Conservation (phyloP, 192 early-diverging fungal species). For the Mortierella hygrophila region DNA sequence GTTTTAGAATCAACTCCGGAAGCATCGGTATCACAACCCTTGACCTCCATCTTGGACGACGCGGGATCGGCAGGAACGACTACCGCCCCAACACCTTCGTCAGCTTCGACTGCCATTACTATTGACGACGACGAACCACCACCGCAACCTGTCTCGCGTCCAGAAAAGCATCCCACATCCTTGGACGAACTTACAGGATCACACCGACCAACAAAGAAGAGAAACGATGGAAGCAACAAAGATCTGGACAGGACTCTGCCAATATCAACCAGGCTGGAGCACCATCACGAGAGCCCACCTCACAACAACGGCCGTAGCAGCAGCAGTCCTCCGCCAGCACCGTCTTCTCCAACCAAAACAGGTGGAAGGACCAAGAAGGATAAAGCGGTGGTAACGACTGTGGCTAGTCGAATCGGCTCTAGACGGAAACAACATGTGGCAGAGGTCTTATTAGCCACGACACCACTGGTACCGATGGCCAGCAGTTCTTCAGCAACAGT, state of each 20-base stretch:
- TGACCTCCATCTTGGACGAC: neutral
- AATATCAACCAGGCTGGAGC: neutral
- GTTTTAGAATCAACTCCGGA: neutral
- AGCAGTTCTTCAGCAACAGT: neutral
- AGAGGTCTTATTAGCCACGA: neutral
- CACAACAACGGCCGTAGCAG: neutral
- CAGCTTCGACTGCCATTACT: neutral
- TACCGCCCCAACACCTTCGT: neutral
- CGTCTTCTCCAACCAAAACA: neutral
- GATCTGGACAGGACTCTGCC: neutral
- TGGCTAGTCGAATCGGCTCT: constrained; percentile 19
- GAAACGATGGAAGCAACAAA: neutral
- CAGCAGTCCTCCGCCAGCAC: neutral
- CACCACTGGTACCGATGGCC: neutral
- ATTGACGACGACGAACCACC: neutral
- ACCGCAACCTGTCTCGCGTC: neutral
- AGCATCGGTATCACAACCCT: neutral
- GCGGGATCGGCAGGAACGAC: neutral
- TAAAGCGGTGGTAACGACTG: constrained; percentile 1
- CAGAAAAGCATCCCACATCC: neutral
- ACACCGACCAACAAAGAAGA: neutral
- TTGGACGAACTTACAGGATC: neutral
- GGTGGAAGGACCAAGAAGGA: constrained; percentile 17
- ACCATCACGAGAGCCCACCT: neutral
- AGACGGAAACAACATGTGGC: constrained; percentile 10